These are phyloP conservation scores for Gymnopilus dilepis DNA, from an alignment of 768 basidiomycete species.

Conservation along the genomic window DNA sequence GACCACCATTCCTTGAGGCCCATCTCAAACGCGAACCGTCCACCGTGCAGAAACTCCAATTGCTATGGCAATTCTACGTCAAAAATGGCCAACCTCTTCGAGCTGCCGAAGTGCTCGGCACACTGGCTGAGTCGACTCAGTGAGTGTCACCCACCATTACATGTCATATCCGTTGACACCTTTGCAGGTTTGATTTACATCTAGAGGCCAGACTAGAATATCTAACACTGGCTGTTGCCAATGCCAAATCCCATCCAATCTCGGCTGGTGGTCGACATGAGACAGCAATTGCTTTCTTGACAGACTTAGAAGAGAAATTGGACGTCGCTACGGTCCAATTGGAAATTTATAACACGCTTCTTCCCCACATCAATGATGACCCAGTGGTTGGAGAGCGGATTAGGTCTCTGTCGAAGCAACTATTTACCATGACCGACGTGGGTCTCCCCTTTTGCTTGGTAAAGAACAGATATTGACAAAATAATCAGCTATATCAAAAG, in stretches of 20 bases:
- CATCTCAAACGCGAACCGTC: constrained; percentile 84
- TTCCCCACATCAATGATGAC: constrained; percentile 64
- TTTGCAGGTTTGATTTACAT: constrained; percentile 62
- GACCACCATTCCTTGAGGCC: constrained; percentile 86
- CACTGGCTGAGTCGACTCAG: constrained; percentile 85
- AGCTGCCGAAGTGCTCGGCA: constrained; percentile 85
- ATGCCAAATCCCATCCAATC: constrained; percentile 93
- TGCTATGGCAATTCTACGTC: constrained; percentile 98
- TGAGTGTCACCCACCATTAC: constrained; percentile 43
- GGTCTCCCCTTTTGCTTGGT: constrained; percentile 20
- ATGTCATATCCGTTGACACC: constrained; percentile 7
- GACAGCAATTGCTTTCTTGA: constrained; percentile 94
- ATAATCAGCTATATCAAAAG: constrained; percentile 76
- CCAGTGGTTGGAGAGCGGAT: constrained; percentile 69
- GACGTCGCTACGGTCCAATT: constrained; percentile 97
- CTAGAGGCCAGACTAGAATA: constrained; percentile 86
- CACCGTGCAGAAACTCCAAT: constrained; percentile 81
- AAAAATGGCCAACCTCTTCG: constrained; percentile 86
- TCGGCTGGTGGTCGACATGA: constrained; percentile 79
- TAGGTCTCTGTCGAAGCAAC: constrained; percentile 55
- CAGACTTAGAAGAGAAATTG: constrained; percentile 92
- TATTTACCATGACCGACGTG: constrained; percentile 89
- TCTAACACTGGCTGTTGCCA: constrained; percentile 91
- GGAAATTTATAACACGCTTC: constrained; percentile 79
- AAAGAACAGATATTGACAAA: constrained; percentile 10